Base-by-base conservation (phyloP, 1,284 basidiomycete species). In the Inonotus obliquus region DNA sequence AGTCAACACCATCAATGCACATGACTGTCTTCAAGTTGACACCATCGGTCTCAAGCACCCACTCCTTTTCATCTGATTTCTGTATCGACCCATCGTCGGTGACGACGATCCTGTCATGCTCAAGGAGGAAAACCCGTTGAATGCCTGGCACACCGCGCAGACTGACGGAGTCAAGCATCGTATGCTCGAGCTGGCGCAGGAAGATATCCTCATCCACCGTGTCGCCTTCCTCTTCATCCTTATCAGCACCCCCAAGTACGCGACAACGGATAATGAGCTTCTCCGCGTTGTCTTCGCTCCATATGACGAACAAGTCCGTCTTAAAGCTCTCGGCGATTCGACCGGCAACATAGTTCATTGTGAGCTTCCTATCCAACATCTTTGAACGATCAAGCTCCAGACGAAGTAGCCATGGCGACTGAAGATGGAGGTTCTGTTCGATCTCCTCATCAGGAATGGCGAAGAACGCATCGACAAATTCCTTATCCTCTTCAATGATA, bases 401-500 rank as follows among this genome's bases (percentile, higher is more conserved):
- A 77, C 97, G 94, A 54, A 99, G 85, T 37, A 99, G 79, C 97
- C 97, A 99, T 0, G 96, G 95, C 1, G 96, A 99, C 72, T 96
- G 93, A 0, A 94, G 80, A 68, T 96, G 91, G 1, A 97, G 77
- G 69, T 96, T 96, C 11, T 86, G 83, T 72, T 97, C 94, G 64
- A 97, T 91, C 62, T 97, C 94, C 71, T 98, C 95, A 71, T 99
- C 97, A 9, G 96, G 96, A 74, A 99, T 98, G 61, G 96, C 96
- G 73, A 99, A 99, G 91, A 98, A 98, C 0, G 96, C 95, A 70
- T 98, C 94, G 59, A 99, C 96, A 72, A 99, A 99, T 58, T 96
- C 87, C 54, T 85, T 79, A 75, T 99, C 97, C 70, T 98, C 96
- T 68, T 97, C 94, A 72, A 99, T 98, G 71, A 96, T 89, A 10